Evolutionary conservation across 805 yeast species (phyloP).

Genomic region (Pichia exigua): DNA sequence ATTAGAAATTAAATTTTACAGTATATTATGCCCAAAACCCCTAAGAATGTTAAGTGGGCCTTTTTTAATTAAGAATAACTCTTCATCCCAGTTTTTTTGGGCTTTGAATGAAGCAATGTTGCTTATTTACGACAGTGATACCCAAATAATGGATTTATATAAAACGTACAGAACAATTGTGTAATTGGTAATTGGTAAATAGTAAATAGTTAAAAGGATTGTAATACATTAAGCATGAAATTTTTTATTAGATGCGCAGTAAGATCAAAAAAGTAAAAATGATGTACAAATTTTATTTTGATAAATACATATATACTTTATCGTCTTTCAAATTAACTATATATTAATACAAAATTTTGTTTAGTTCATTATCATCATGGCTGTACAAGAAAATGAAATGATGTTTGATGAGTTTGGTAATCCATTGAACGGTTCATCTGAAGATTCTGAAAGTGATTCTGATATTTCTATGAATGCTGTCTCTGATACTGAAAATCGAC

Average conservation of each 20-base stretch:
- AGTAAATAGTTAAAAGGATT: no score
- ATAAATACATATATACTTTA: no score
- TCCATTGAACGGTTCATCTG: constrained; percentile 41
- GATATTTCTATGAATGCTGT: background rate
- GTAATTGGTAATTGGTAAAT: background rate
- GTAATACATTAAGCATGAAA: no score
- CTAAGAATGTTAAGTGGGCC: background rate
- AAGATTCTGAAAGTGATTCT: constrained; percentile 33
- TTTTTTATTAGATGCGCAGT: no score
- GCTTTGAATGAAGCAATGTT: background rate
- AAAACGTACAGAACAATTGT: background rate
- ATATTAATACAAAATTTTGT: no score
- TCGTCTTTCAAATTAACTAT: no score
- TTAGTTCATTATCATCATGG: background rate
- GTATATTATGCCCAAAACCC: background rate
- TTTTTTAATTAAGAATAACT: background rate
- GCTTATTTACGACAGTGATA: background rate
- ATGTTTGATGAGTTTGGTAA: constrained; percentile 82
- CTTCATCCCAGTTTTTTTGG: constrained; percentile 1
- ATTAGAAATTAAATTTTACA: constrained; percentile 3
- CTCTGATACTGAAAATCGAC: constrained; percentile 9
- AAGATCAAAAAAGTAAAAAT: background rate
- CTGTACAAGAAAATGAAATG: constrained; percentile 39
- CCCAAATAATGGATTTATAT: background rate
- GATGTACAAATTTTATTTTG: background rate